Evolutionary conservation across 257 asterid species (phyloP).

Genomic region (Galeopsis tetrahit): DNA sequence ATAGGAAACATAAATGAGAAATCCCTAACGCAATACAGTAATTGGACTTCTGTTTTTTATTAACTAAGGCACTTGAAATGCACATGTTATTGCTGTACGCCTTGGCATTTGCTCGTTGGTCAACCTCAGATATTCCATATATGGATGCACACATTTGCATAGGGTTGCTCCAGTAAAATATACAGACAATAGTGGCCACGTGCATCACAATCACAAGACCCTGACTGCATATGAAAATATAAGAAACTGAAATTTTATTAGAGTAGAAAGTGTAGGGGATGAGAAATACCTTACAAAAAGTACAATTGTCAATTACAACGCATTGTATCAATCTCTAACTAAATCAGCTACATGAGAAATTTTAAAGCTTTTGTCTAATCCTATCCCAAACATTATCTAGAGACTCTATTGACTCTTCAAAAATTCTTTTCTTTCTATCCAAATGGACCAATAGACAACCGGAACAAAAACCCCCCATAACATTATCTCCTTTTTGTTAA

Average conservation of each 20-base stretch:
- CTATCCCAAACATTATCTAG: neutral
- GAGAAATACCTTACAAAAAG: neutral
- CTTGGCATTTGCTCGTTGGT: slow-evolving; percentile 22
- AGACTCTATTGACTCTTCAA: neutral
- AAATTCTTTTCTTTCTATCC: neutral
- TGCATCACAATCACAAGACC: slow-evolving; percentile 18
- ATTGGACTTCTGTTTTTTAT: neutral
- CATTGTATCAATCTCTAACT: neutral
- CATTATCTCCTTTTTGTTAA: neutral
- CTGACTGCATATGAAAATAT: neutral
- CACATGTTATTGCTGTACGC: slow-evolving; percentile 10
- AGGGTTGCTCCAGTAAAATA: neutral
- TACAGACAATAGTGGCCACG: slow-evolving; percentile 18
- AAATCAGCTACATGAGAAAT: neutral
- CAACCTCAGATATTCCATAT: slow-evolving; percentile 1
- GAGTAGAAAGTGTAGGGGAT: neutral
- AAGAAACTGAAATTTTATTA: neutral
- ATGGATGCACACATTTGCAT: slow-evolving; percentile 10
- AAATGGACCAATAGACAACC: too few relatives aligned
- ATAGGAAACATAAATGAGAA: too few relatives aligned
- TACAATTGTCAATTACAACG: neutral
- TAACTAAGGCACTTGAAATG: neutral
- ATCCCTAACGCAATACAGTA: too few relatives aligned
- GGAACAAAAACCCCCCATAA: neutral
- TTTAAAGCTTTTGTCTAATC: neutral